Evolutionary conservation across 495 filamentous ascomycete species (phyloP).

Genomic region (Hypoxylon perforatum): DNA sequence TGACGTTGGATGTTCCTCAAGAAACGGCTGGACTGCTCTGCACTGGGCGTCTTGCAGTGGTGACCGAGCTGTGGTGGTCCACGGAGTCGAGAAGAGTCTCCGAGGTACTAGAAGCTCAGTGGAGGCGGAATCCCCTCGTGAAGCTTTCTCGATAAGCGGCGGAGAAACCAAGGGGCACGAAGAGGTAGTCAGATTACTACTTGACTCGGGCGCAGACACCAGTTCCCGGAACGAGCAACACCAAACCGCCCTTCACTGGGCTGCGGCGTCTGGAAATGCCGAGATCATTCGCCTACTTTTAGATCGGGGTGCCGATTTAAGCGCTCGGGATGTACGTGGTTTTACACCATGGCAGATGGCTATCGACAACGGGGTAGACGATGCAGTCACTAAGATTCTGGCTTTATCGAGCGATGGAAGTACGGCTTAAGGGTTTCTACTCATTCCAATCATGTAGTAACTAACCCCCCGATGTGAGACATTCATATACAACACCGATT

Average conservation of each 20-base stretch:
- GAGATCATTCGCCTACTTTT: not conserved
- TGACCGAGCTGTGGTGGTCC: not conserved
- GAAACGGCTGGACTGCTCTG: slow-evolving; percentile 7
- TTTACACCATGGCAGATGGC: slow-evolving; percentile 5
- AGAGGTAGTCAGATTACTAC: not conserved
- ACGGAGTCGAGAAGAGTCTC: not conserved
- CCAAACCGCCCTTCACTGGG: slow-evolving; percentile 7
- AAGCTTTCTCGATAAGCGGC: not conserved
- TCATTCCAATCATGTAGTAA: too few relatives aligned
- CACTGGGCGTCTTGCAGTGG: slow-evolving; percentile 4
- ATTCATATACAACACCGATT: too few relatives aligned
- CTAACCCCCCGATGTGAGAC: too few relatives aligned
- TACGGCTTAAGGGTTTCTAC: too few relatives aligned
- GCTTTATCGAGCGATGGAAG: not conserved
- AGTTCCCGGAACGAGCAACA: slow-evolving; percentile 1
- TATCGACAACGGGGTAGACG: slow-evolving; percentile 1
- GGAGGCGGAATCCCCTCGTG: not conserved
- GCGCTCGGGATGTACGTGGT: not conserved
- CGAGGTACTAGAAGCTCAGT: not conserved
- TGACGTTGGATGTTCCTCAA: not conserved
- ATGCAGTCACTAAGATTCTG: not conserved
- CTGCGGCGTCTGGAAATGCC: slow-evolving; percentile 4
- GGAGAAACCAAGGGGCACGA: slow-evolving; percentile 3
- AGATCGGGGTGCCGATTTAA: not conserved
- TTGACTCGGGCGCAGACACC: slow-evolving; percentile 3